A percentile compares a stretch with the other conserved stretches of the same genome.
phyloP scores from a whole-genome alignment of 495 filamentous ascomycete species.

The Podospora conica region DNA sequence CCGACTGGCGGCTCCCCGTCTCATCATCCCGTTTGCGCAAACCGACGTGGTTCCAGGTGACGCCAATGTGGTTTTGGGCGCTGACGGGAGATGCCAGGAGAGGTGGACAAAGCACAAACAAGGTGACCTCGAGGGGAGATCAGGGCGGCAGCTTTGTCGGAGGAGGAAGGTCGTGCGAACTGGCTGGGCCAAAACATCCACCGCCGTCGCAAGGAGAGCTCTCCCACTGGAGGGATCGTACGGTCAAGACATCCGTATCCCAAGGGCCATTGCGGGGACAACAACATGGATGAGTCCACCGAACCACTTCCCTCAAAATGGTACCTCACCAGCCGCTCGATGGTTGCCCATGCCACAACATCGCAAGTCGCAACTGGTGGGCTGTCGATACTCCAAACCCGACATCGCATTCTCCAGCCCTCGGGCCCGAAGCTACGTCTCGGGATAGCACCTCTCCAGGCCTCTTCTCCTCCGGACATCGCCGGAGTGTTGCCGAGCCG shows the following conservation, averaged over 20 bases:
- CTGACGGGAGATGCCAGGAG: background rate
- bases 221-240: background rate
- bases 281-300: too few species aligned
- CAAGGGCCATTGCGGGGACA: too few species aligned
- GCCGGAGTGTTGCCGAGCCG: background rate
- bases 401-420: background rate
- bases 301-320: too few species aligned
- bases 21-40: background rate
- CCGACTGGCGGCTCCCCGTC: background rate
- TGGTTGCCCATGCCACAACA: too few species aligned
- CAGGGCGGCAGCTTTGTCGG: background rate
- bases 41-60: background rate
- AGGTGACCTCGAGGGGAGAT: background rate
- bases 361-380: too few species aligned
- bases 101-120: background rate
- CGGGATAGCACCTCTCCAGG: background rate
- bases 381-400: too few species aligned
- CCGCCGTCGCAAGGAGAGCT: too few species aligned
- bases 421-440: background rate
- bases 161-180: too few species aligned
- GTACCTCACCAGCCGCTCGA: too few species aligned
- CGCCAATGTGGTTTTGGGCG: background rate
- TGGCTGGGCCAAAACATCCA: too few species aligned
- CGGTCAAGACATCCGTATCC: background rate
- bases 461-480: background rate